Percentiles rank a stretch among this genome's conserved stretches.
Evolutionary conservation across 2,329 filamentous ascomycete species (phyloP).

Genomic region (Colletotrichum shisoi): DNA sequence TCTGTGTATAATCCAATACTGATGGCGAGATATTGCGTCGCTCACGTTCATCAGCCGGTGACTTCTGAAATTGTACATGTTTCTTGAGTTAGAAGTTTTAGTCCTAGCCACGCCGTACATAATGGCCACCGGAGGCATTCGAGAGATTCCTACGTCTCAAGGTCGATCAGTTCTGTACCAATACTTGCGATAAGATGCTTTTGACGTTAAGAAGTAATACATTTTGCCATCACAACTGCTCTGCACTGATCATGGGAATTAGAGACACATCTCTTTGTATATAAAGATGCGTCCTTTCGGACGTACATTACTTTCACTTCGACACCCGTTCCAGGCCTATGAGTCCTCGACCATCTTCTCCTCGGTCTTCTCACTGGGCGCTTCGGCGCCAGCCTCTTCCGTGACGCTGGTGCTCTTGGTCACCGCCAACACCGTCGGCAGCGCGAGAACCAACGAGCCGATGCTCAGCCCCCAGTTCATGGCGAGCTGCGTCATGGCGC

Average conservation of each 20-base stretch:
- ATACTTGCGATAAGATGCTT: no score
- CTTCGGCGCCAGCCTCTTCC: slow-evolving; percentile 41
- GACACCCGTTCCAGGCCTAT: background rate
- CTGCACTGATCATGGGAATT: no score
- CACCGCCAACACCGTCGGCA: slow-evolving; percentile 55
- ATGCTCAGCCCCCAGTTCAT: slow-evolving; percentile 59
- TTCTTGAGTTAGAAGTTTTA: no score
- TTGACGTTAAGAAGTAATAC: no score
- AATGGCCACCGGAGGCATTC: no score
- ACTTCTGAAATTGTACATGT: no score
- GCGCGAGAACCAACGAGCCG: slow-evolving; percentile 52
- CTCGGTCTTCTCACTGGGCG: slow-evolving; percentile 21
- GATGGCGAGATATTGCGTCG: no score
- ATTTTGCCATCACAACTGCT: background rate
- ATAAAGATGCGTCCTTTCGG: background rate
- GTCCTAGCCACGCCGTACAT: no score
- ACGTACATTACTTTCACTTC: background rate
- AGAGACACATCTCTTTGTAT: background rate
- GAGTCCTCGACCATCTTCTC: slow-evolving; percentile 37
- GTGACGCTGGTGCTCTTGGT: slow-evolving; percentile 43
- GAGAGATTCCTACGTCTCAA: no score
- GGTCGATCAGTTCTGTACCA: no score
- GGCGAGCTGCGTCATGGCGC: slow-evolving; percentile 53
- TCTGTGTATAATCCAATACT: no score
- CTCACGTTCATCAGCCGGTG: no score